These are phyloP conservation scores for Pogostemon cablin DNA, from an alignment of 257 asterid species.

Conservation along the genomic window DNA sequence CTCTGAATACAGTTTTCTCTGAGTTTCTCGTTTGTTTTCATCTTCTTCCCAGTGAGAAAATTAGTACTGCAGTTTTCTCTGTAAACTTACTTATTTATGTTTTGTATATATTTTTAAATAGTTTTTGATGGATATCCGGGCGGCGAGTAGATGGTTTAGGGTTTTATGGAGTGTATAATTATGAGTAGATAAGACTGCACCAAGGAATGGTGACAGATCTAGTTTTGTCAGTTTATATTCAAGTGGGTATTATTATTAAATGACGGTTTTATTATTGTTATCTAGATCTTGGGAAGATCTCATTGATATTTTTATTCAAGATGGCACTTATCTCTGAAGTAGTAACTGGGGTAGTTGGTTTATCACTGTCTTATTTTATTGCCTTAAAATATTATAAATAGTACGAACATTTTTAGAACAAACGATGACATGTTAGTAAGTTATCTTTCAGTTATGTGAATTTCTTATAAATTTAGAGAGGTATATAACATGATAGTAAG, in stretches of 20 bases:
- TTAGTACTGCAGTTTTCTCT: neutral
- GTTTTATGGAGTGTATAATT: conserved; percentile 21
- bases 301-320: conserved; percentile 24
- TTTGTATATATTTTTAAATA: neutral
- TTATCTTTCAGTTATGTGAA: too few relatives aligned
- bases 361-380: conserved; percentile 15
- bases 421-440: too few relatives aligned
- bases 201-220: conserved; percentile 39
- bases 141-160: conserved; percentile 37
- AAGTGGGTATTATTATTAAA: conserved; percentile 11
- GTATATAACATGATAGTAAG: too few relatives aligned
- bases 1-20: neutral
- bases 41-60: neutral
- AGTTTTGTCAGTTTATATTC: conserved; percentile 19
- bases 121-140: conserved; percentile 22
- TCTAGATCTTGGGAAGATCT: conserved; percentile 37
- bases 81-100: neutral
- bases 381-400: neutral
- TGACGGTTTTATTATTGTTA: conserved; percentile 2
- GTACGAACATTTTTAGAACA: too few relatives aligned
- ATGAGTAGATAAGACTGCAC: conserved; percentile 28
- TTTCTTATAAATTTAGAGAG: too few relatives aligned
- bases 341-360: conserved; percentile 36
- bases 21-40: neutral
- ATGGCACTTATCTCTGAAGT: conserved; percentile 18